These are phyloP conservation scores for Pisolithus orientalis DNA, from an alignment of 768 basidiomycete species.

Conservation along the genomic window DNA sequence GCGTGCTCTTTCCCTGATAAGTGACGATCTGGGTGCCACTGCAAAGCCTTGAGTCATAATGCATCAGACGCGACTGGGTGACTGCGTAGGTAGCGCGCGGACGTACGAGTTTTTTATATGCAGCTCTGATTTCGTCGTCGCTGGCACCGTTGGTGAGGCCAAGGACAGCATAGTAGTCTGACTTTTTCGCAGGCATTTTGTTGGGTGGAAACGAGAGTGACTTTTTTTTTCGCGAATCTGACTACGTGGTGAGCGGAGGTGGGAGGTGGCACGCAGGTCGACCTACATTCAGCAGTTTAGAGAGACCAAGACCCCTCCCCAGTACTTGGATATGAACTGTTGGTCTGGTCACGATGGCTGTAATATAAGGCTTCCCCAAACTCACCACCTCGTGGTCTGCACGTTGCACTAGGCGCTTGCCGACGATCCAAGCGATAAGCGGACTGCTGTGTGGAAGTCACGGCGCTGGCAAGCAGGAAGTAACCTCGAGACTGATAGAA, in stretches of 20 bases:
- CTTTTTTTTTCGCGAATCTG: slow-evolving; percentile 1
- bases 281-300: slow-evolving; percentile 8
- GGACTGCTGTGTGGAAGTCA: not conserved
- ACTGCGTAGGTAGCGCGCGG: slow-evolving; percentile 11
- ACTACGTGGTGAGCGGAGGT: slow-evolving; percentile 4
- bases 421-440: slow-evolving; percentile 9
- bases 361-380: slow-evolving; percentile 10
- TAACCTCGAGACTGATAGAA: no score
- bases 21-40: slow-evolving; percentile 67
- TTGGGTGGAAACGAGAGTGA: slow-evolving; percentile 4
- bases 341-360: slow-evolving; percentile 19
- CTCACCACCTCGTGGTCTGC: slow-evolving; percentile 24
- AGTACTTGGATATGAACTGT: slow-evolving; percentile 13
- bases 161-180: slow-evolving; percentile 35
- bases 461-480: not conserved
- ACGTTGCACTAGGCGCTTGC: slow-evolving; percentile 30
- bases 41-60: slow-evolving; percentile 39
- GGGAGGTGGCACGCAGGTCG: slow-evolving; percentile 2
- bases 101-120: slow-evolving; percentile 58
- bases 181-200: slow-evolving; percentile 24
- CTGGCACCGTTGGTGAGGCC: slow-evolving; percentile 40
- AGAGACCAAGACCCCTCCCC: slow-evolving; percentile 16
- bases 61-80: slow-evolving; percentile 14
- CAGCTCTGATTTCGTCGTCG: slow-evolving; percentile 48
- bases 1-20: slow-evolving; percentile 44